These are phyloP conservation scores for Serendipita sp. DNA, from an alignment of 768 basidiomycete species.

Conservation along the genomic window DNA sequence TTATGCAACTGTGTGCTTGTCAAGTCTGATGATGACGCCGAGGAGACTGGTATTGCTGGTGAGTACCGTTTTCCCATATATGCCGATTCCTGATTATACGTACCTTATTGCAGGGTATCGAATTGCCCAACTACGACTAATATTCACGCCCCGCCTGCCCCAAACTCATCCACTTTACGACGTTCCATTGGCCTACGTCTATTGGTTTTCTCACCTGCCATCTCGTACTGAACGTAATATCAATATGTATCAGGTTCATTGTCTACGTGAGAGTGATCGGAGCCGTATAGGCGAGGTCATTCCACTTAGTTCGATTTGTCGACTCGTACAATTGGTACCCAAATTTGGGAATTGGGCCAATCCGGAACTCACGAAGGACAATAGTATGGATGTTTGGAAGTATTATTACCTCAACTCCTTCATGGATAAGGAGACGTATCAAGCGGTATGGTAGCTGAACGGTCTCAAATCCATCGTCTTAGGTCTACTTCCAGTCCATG, in stretches of 20 bases:
- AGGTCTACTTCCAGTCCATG: too few species aligned
- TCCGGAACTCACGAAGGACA: slow-evolving; percentile 15
- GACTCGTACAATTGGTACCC: slow-evolving; percentile 17
- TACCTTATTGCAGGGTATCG: slow-evolving; percentile 12
- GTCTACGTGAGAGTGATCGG: slow-evolving; percentile 10
- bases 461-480: not conserved
- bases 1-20: slow-evolving; percentile 15
- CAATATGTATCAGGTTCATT: slow-evolving; percentile 16
- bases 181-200: slow-evolving; percentile 17
- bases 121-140: slow-evolving; percentile 13
- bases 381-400: not conserved
- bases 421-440: slow-evolving; percentile 20
- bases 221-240: slow-evolving; percentile 14
- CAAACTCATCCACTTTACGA: not conserved
- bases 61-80: too few species aligned
- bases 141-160: slow-evolving; percentile 10
- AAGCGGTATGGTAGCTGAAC: not conserved
- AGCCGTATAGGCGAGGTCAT: slow-evolving; percentile 18
- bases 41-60: not conserved
- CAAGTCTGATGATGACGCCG: not conserved
- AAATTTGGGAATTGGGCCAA: slow-evolving; percentile 18
- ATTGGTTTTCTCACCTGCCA: slow-evolving; percentile 13
- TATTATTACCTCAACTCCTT: slow-evolving; percentile 23
- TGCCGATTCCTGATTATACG: not conserved
- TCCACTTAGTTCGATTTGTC: slow-evolving; percentile 13